phyloP scores from a whole-genome alignment of 768 basidiomycete genomes.

The Butyriboletus loyo region DNA sequence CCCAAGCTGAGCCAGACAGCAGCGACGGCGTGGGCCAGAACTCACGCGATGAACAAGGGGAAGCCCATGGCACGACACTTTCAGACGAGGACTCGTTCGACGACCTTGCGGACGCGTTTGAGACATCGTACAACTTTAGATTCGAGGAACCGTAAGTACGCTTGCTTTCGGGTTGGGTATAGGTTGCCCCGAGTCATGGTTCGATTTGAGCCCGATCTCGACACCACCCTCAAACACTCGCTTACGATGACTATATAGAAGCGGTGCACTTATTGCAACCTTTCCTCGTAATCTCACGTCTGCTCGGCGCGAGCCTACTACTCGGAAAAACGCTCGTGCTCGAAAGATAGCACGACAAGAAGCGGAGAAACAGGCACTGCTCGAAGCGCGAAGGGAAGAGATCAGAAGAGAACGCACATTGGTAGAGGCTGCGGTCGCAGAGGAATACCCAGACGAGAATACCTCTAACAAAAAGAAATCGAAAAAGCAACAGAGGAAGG shows the following conservation, averaged over 20 bases:
- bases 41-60: constrained; percentile 21
- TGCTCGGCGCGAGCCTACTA: constrained; percentile 70
- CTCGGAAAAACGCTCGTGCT: constrained; percentile 82
- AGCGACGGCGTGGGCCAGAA: constrained; percentile 11
- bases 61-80: constrained; percentile 31
- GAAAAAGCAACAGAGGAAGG: constrained; percentile 39
- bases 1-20: constrained; percentile 13
- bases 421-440: constrained; percentile 66
- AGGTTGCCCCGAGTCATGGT: not conserved
- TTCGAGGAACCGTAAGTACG: constrained; percentile 89
- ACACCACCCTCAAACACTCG: not conserved
- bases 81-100: constrained; percentile 79
- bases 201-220: not conserved
- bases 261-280: constrained; percentile 59
- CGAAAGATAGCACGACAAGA: constrained; percentile 76
- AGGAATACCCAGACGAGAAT: constrained; percentile 69
- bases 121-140: constrained; percentile 96
- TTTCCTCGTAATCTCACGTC: constrained; percentile 74
- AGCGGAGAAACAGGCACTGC: constrained; percentile 57
- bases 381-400: constrained; percentile 75
- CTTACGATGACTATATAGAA: constrained; percentile 39
- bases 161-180: not conserved
- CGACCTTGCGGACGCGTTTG: constrained; percentile 87
- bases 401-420: constrained; percentile 68
- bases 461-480: constrained; percentile 51